Base-by-base conservation (phyloP, 345 rosid species). In the Camelina neglecta region DNA sequence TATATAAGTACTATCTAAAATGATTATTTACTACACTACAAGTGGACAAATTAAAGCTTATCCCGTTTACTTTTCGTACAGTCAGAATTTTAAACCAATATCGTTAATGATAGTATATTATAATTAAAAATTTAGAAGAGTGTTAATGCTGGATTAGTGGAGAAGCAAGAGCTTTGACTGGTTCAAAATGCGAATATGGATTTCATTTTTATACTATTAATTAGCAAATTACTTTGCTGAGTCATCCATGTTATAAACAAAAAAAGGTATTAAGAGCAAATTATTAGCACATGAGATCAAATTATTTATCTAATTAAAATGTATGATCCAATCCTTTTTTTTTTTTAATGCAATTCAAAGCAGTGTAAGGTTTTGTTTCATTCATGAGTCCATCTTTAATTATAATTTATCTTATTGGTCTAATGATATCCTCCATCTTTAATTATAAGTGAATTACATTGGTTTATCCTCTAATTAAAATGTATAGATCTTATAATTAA, bases 101-200 rank as follows among this genome's bases (percentile, higher is more conserved):
- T 67, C 47, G 18, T 51, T 67, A 51, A 67, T 13, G 54, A 38
- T 74, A 38, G 8, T 39, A 75, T 67, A 75, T 50, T 49, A 59
- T 12, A 60, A 60, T 60, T 21, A 29, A 39, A 39, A 23, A 60
- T 49, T 60, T 67, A 51, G 42, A 45, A 75, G 71, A 50, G 45
- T 68, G 48, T 18, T 75, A 68, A 68, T 60, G 74, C 57, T 68
- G 79, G 64, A 61, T 69, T 75, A 75, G 74, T 69, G 79, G 48
- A 69, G 41, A 75, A 68, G 79, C 74, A 68, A 75, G 41, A 68
- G 53, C 50, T 72, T 62, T 72, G 76, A 72, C 69, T 20, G 55
- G 70, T 63, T 20, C 62, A 73, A 63, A 54, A 73, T 73, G 45
- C 38, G 68, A 68, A 75, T 41, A 75, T 50, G 8, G 18, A 39